Base-by-base conservation (phyloP, 495 filamentous ascomycete species). In the Xylaria telfairii region DNA sequence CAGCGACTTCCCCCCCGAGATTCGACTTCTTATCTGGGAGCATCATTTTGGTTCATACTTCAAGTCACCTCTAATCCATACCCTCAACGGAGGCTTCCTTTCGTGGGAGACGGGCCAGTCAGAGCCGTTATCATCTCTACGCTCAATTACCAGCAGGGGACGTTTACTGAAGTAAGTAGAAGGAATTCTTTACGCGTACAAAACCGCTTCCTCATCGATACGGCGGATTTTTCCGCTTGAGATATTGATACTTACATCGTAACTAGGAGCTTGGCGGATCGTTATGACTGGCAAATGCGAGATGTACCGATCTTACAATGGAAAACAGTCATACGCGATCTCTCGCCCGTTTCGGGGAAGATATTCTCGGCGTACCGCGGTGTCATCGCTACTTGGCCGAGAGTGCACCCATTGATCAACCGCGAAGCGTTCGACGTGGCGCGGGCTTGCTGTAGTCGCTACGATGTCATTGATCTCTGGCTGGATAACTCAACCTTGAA, bases 401-500 rank as follows among this genome's bases (percentile, higher is more conserved):
- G 24, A n/a, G 32, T 69, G 34, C 59, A 63, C 26, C 67, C 57
- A 53, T 54, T 69, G 57, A 69, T 69, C 67, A 69, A 69, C 12
- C 46, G 32, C 57, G 67, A 69, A 63, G 67, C 67, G 13, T 54
- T 69, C 21, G 26, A 26, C 21, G 57, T 54, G 17, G 57, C 67
- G 21, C 46, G 59, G 21, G 24, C 57, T 41, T 12, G 44, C 21
- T 61, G 56, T 34, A 47, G 13, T 32, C 57, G 44, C 42, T 62
- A 69, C 44, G 67, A 69, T 4, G 41, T 51, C n/a, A 17, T 69
- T 7, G 67, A 69, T 37, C 67, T 69, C 57, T 69, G 67, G 67
- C 67, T 69, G 7, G 67, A 69, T 21, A 53, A 42, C n/a, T 61
- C 67, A 7, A 69, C 67, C 2, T 32, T 59, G 41, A 69, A 61